These are phyloP conservation scores for Gentiana macrophylla DNA, from an alignment of 257 asterid genomes.

Conservation along the genomic window DNA sequence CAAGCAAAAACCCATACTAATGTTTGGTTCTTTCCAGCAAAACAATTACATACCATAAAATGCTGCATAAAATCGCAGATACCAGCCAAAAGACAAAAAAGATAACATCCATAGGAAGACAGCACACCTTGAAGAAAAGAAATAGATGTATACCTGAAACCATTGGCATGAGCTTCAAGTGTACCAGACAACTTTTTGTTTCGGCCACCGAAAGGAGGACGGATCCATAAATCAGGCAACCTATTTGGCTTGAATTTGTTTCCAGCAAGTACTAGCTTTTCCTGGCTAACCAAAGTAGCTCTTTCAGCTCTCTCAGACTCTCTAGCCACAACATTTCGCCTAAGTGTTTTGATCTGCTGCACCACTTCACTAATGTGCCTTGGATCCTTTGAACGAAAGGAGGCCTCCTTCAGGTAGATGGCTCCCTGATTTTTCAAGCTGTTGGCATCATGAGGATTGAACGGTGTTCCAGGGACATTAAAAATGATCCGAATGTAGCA, in stretches of 20 bases:
- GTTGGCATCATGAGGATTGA: slow-evolving; percentile 49
- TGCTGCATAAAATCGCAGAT: neutral
- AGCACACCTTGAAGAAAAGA: neutral
- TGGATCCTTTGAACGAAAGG: slow-evolving; percentile 61
- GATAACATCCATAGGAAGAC: neutral
- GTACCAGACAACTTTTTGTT: slow-evolving; percentile 46
- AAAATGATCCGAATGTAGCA: slow-evolving; percentile 56
- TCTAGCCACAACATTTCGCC: slow-evolving; percentile 54
- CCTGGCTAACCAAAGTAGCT: slow-evolving; percentile 64
- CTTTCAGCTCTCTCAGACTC: slow-evolving; percentile 79
- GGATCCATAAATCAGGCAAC: slow-evolving; percentile 58
- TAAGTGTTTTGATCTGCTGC: slow-evolving; percentile 48
- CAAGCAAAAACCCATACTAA: too few species aligned
- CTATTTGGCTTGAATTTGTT: slow-evolving; percentile 54
- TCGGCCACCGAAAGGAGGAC: slow-evolving; percentile 72
- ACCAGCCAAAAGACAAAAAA: neutral
- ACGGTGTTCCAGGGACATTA: slow-evolving; percentile 68
- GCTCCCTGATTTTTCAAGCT: slow-evolving; percentile 43
- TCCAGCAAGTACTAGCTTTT: slow-evolving; percentile 51
- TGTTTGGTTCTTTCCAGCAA: too few species aligned
- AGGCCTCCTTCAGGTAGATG: slow-evolving; percentile 53
- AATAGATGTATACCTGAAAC: slow-evolving; percentile 30
- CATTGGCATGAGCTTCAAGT: slow-evolving; percentile 62
- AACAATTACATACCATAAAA: neutral
- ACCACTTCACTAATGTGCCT: slow-evolving; percentile 66